These are phyloP conservation scores for Coniophora puteana DNA, from an alignment of 1,284 basidiomycete species.

Conservation along the genomic window DNA sequence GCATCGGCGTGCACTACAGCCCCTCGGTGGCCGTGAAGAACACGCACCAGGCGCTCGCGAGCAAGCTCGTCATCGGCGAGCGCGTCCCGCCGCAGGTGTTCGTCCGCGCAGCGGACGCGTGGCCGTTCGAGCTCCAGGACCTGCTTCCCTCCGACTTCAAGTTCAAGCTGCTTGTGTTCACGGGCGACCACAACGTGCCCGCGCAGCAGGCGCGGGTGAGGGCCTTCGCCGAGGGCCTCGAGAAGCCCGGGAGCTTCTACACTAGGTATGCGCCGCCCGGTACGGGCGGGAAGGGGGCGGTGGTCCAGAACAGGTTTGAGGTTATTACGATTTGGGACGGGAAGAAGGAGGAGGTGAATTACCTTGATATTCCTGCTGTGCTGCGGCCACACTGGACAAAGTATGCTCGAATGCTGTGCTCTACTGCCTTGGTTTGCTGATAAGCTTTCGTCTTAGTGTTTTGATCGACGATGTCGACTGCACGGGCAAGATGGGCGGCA, in stretches of 20 bases:
- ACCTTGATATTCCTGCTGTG: slow-evolving; percentile 44
- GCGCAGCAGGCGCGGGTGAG: slow-evolving; percentile 38
- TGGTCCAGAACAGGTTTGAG: no score
- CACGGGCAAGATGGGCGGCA: slow-evolving; percentile 36
- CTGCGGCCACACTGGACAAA: slow-evolving; percentile 66
- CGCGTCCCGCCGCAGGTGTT: slow-evolving; percentile 61
- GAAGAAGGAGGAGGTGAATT: slow-evolving; percentile 42
- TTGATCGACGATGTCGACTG: slow-evolving; percentile 44
- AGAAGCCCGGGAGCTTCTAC: slow-evolving; percentile 35
- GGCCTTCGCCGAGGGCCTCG: slow-evolving; percentile 41
- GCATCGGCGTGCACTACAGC: slow-evolving; percentile 61
- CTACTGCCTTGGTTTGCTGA: slow-evolving; percentile 5
- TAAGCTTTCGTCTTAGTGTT: slow-evolving; percentile 30
- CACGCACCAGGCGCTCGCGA: slow-evolving; percentile 40
- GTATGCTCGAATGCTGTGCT: slow-evolving; percentile 30
- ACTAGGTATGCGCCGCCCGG: slow-evolving; percentile 27
- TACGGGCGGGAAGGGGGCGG: slow-evolving; percentile 11
- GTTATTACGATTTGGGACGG: slow-evolving; percentile 49
- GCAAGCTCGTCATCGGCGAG: slow-evolving; percentile 52
- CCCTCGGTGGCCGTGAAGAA: slow-evolving; percentile 45
- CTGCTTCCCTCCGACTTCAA: slow-evolving; percentile 64
- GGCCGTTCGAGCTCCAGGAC: slow-evolving; percentile 66
- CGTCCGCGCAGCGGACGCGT: slow-evolving; percentile 59
- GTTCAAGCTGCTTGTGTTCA: slow-evolving; percentile 73
- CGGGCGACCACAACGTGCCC: slow-evolving; percentile 46